Conservation (phyloP, 164 flowering plant species). For the Umbellularia californica region DNA sequence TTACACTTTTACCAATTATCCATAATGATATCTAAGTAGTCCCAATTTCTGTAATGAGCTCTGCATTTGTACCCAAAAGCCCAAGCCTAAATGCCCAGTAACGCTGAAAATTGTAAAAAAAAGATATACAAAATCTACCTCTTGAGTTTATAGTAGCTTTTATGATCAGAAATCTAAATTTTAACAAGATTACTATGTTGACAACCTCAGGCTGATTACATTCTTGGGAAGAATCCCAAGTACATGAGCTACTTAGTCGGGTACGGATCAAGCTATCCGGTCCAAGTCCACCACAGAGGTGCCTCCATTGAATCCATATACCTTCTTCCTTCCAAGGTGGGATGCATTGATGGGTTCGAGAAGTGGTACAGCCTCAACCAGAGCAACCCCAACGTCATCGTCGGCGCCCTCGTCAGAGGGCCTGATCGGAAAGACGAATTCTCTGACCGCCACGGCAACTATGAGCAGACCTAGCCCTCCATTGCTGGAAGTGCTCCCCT, state of each 20-base stretch:
- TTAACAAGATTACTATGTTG: background rate
- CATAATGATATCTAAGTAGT: background rate
- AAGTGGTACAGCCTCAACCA: conserved; percentile 49
- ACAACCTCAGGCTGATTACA: conserved; percentile 66
- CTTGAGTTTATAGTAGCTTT: background rate
- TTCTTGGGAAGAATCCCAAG: conserved; percentile 83
- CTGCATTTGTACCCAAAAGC: background rate
- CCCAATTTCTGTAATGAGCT: background rate
- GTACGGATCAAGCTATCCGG: conserved; percentile 57
- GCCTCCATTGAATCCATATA: conserved; percentile 59
- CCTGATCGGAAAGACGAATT: conserved; percentile 64
- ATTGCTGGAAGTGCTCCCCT: conserved; percentile 64
- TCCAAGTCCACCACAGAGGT: conserved; percentile 75
- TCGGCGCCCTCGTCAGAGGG: conserved; percentile 87
- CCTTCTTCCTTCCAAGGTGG: conserved; percentile 27
- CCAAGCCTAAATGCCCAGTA: background rate
- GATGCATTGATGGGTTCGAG: conserved; percentile 75
- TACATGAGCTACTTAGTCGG: conserved; percentile 82
- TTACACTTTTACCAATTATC: background rate
- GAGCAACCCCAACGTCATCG: conserved; percentile 62
- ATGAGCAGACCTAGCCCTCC: conserved; percentile 78
- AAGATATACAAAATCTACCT: background rate
- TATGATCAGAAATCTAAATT: no score
- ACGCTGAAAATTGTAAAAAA: background rate
- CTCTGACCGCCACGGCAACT: conserved; percentile 52